phyloP scores from a whole-genome alignment of 164 flowering plant species.

The Magnolia officinalis region DNA sequence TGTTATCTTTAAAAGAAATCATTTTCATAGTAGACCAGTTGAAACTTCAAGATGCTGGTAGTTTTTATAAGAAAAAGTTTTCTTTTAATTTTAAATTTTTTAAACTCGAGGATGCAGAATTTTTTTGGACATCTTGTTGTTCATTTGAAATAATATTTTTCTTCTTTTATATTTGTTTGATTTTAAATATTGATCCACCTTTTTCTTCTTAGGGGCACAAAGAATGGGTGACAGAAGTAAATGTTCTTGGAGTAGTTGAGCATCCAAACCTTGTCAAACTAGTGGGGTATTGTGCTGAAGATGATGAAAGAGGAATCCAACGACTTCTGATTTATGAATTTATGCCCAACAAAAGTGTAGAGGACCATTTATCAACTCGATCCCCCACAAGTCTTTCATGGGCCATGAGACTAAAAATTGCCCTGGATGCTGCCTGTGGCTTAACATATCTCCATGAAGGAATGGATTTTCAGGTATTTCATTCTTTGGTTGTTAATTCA shows the following conservation, averaged over 20 bases:
- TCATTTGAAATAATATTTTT: no score
- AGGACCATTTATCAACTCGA: conserved; percentile 59
- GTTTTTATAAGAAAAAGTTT: no score
- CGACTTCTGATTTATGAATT: conserved; percentile 79
- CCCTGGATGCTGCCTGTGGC: conserved; percentile 89
- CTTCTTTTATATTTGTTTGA: no score
- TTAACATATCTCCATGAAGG: conserved; percentile 82
- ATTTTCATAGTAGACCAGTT: no score
- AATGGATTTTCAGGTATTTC: conserved; percentile 86
- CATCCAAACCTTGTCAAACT: conserved; percentile 93
- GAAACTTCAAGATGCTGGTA: no score
- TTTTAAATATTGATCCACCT: no score
- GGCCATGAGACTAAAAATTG: conserved; percentile 76
- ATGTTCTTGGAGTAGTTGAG: conserved; percentile 85
- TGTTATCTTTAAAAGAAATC: no score
- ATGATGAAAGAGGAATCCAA: conserved; percentile 94
- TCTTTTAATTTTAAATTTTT: no score
- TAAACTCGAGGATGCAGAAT: no score
- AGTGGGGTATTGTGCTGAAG: conserved; percentile 89
- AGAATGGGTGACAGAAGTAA: conserved; percentile 98
- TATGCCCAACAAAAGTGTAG: conserved; percentile 86
- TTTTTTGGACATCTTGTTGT: no score
- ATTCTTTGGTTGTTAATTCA: neutral
- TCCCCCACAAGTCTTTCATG: conserved; percentile 59
- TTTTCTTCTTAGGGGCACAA: conserved; percentile 71